Evolutionary conservation across 2,329 filamentous ascomycete genomes (phyloP), one percentile per base, ranked within the genome.

Genomic region (Pseudogymnoascus sp.): DNA sequence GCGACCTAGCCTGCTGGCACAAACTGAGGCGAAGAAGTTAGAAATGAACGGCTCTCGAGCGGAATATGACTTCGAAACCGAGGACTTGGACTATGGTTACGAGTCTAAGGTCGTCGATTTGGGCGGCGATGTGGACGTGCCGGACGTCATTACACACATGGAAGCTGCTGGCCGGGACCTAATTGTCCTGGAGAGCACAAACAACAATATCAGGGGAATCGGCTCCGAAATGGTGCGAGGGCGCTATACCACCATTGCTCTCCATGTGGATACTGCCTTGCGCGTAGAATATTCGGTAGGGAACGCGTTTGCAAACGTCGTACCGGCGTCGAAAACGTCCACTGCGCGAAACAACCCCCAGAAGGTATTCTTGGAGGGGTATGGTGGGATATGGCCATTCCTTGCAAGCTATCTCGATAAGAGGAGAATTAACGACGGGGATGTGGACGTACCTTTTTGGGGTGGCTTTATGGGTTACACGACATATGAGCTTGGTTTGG

Each of bases 231-330:
- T 80, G 76, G 79, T 82, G 1, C 76, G 79, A 59, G 88, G 88
- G 1, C 79, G 85, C 56, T 90, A 85, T 72, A 93, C 88, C 71
- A 90, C 96, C 67, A 81, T 96, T 61, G 90, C 86, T 0, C 76
- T 91, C 0, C 80, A 86, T 8, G 80, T 88, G 1, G 79, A 80
- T 14, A 74, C 82, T 35, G 81, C 85, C 0, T 67, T 82, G 65
- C 81, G 80, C 6, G 70, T 88, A n/a, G 81, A 86, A 68, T 83
- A 88, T 66, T 79, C 78, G 26, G 78, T 79, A 2, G 81, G 80
- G 1, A 77, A 81, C n/a, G 65, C 74, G 16, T 75, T 74, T 60
- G 74, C 74, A 10, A 78, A 70, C 29, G 64, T 68, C n/a, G 62
- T 63, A 4, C 24, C n/a, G 6, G 56, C 62, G 29, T 59, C 31